Conservation (phyloP, 1,284 basidiomycete genomes). For the Inonotus obliquus region DNA sequence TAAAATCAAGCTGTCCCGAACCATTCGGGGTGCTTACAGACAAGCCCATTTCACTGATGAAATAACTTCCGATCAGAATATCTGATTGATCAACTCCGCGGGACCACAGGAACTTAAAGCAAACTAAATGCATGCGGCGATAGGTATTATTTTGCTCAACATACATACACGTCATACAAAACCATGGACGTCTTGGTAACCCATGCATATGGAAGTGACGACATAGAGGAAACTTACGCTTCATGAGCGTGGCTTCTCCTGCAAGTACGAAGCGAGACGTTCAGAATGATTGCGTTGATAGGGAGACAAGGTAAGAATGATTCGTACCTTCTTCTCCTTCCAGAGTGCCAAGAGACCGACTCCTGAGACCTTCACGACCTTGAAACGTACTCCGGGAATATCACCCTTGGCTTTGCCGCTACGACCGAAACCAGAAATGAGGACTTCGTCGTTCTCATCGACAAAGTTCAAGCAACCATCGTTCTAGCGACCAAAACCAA, state of each 20-base stretch:
- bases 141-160: constrained; percentile 23
- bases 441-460: constrained; percentile 99
- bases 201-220: constrained; percentile 25
- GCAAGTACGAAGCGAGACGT: constrained; percentile 14
- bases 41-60: background rate
- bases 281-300: constrained; percentile 5
- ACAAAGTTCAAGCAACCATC: constrained; percentile 99
- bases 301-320: background rate
- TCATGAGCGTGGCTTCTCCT: constrained; percentile 93
- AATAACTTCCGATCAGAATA: background rate
- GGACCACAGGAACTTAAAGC: background rate
- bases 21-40: background rate
- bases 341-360: constrained; percentile 96
- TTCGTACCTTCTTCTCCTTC: constrained; percentile 95
- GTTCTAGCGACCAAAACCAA: constrained; percentile 68
- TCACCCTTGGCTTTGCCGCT: constrained; percentile 99
- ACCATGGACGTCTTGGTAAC: constrained; percentile 38
- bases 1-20: background rate
- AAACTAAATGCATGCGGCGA: background rate
- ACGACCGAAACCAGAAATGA: constrained; percentile 99
- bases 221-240: constrained; percentile 40
- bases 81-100: too few relatives aligned
- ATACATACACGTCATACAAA: constrained; percentile 32
- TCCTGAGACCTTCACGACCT: constrained; percentile 99
- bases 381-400: constrained; percentile 97